Evolutionary conservation across 257 asterid species (phyloP).

Genomic region (Gentiana straminea): DNA sequence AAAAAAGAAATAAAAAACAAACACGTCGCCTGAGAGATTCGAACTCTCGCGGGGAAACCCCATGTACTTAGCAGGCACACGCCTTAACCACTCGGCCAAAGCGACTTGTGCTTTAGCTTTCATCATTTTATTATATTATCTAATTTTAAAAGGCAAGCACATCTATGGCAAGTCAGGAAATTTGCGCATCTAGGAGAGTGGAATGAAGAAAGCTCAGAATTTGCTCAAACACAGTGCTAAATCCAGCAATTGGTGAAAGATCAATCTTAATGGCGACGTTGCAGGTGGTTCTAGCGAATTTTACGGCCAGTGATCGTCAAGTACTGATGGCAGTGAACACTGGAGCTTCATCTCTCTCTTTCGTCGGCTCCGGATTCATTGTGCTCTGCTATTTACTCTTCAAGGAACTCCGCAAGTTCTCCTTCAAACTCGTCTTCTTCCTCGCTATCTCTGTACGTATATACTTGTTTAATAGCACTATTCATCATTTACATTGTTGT

Average conservation of each 20-base stretch:
- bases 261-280: constrained; percentile 50
- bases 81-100: constrained; percentile 59
- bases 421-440: constrained; percentile 97
- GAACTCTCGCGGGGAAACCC: constrained; percentile 99
- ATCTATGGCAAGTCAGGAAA: too few species aligned
- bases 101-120: constrained; percentile 14
- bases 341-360: constrained; percentile 76
- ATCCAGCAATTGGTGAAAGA: too few species aligned
- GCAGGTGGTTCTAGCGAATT: constrained; percentile 68
- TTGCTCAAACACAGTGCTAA: too few species aligned
- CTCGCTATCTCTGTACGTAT: constrained; percentile 85
- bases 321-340: constrained; percentile 63
- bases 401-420: constrained; percentile 91
- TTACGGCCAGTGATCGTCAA: constrained; percentile 62
- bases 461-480: background rate
- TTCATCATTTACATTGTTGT: background rate
- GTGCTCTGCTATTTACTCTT: constrained; percentile 85
- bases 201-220: too few species aligned
- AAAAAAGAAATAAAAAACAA: too few species aligned
- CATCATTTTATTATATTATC: too few species aligned
- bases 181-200: too few species aligned
- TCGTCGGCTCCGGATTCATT: constrained; percentile 88
- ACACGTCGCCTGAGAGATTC: constrained; percentile 98
- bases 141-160: too few species aligned
- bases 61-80: constrained; percentile 74